Conservation (phyloP, 2,329 filamentous ascomycete genomes). For the Cytospora paraplurivora region DNA sequence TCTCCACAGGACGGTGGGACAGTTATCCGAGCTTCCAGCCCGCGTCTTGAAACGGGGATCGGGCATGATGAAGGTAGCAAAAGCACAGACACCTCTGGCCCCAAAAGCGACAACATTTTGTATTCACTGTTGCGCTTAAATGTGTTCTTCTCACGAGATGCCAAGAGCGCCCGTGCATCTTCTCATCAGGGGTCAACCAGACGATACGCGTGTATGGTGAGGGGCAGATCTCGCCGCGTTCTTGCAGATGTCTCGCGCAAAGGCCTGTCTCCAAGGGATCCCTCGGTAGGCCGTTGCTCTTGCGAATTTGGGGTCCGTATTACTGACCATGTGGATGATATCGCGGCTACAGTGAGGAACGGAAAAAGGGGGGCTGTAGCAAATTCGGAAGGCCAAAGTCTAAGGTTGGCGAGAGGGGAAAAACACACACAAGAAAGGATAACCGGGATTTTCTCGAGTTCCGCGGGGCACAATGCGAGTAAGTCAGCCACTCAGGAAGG, state of each 20-base stretch:
- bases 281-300: neutral
- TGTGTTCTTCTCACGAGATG: neutral
- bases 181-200: constrained; percentile 11
- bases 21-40: neutral
- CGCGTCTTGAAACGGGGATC: neutral
- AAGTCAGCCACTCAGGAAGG: constrained; percentile 15
- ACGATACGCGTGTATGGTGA: constrained; percentile 9
- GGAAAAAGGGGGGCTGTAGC: neutral
- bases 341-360: constrained; percentile 19
- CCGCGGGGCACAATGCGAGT: neutral
- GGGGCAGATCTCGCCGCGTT: constrained; percentile 17
- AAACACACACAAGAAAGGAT: neutral
- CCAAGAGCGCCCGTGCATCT: constrained; percentile 16
- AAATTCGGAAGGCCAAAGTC: constrained; percentile 3
- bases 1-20: constrained; percentile 13
- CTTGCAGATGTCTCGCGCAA: constrained; percentile 11
- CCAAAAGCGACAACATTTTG: constrained; percentile 9
- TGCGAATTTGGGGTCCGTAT: constrained; percentile 5
- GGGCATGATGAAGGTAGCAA: constrained; percentile 6
- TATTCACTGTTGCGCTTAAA: constrained; percentile 8
- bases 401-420: constrained; percentile 3
- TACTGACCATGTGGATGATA: constrained; percentile 4
- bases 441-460: constrained; percentile 5
- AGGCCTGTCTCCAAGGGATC: neutral
- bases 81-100: constrained; percentile 17